Evolutionary conservation across 371 early-diverging fungal species (phyloP).

Genomic region (Mucor velutinosus): DNA sequence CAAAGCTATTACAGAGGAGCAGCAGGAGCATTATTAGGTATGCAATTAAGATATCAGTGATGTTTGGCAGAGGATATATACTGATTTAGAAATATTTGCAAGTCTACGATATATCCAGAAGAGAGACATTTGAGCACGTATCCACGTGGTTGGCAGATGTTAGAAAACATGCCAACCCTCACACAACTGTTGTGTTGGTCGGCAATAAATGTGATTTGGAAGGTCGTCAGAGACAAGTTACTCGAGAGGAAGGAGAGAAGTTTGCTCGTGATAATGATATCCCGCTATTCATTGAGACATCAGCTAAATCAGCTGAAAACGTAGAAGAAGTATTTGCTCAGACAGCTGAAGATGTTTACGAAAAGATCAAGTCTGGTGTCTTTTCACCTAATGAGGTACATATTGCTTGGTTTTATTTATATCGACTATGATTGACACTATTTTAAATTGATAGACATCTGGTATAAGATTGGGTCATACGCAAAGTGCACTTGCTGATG

Average conservation of each 20-base stretch:
- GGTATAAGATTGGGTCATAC: slow-evolving; percentile 55
- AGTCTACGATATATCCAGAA: slow-evolving; percentile 75
- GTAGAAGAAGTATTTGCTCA: slow-evolving; percentile 84
- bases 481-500: slow-evolving; percentile 51
- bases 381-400: slow-evolving; percentile 75
- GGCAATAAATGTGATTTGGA: slow-evolving; percentile 94
- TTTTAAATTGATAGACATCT: slow-evolving; percentile 42
- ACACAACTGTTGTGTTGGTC: slow-evolving; percentile 89
- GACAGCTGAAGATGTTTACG: slow-evolving; percentile 81
- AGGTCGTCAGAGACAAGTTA: slow-evolving; percentile 75
- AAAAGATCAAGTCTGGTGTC: slow-evolving; percentile 79
- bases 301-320: slow-evolving; percentile 92
- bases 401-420: not conserved
- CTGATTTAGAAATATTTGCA: not conserved
- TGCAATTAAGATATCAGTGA: not conserved
- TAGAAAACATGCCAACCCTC: slow-evolving; percentile 85
- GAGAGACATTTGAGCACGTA: slow-evolving; percentile 91
- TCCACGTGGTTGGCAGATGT: slow-evolving; percentile 93
- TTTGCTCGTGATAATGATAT: slow-evolving; percentile 89
- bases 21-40: slow-evolving; percentile 88
- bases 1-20: slow-evolving; percentile 98
- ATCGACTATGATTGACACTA: not conserved
- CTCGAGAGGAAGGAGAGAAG: slow-evolving; percentile 85
- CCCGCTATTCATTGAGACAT: slow-evolving; percentile 87
- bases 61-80: not conserved